A percentile compares a stretch with the other conserved stretches of the same genome.
Evolutionary conservation across 768 basidiomycete genomes (phyloP).

Genomic region (Crepidotus variabilis): DNA sequence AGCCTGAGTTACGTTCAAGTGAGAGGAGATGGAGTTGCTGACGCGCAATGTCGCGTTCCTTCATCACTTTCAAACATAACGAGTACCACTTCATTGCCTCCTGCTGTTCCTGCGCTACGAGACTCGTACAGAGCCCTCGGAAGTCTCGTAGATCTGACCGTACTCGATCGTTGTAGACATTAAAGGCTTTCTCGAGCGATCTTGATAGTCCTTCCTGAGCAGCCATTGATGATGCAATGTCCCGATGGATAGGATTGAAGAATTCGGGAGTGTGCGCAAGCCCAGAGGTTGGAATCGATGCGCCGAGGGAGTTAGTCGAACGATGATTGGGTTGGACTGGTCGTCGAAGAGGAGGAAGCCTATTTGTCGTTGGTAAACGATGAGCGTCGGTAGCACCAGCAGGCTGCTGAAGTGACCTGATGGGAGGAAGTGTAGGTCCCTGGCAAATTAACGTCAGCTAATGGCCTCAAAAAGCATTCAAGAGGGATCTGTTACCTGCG

Average conservation of each 20-base stretch:
- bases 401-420: neutral
- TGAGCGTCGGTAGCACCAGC: neutral
- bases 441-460: neutral
- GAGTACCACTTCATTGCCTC: constrained; percentile 25
- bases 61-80: constrained; percentile 25
- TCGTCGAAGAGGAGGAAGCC: neutral
- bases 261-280: neutral
- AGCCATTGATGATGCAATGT: neutral
- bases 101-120: constrained; percentile 26
- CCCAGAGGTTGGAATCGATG: neutral
- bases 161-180: constrained; percentile 23
- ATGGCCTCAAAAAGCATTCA: neutral
- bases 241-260: neutral
- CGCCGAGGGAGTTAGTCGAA: neutral
- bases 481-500: neutral
- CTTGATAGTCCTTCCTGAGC: constrained; percentile 6
- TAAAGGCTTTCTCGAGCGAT: constrained; percentile 27
- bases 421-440: neutral
- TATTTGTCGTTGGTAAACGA: neutral
- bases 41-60: constrained; percentile 30
- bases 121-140: constrained; percentile 25
- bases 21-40: constrained; percentile 25
- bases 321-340: neutral
- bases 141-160: constrained; percentile 26
- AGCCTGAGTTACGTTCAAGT: constrained; percentile 13